A percentile compares a stretch with the other conserved stretches of the same genome.
Conservation (phyloP, 495 filamentous ascomycete genomes). For the Schizothecium vesticola region DNA sequence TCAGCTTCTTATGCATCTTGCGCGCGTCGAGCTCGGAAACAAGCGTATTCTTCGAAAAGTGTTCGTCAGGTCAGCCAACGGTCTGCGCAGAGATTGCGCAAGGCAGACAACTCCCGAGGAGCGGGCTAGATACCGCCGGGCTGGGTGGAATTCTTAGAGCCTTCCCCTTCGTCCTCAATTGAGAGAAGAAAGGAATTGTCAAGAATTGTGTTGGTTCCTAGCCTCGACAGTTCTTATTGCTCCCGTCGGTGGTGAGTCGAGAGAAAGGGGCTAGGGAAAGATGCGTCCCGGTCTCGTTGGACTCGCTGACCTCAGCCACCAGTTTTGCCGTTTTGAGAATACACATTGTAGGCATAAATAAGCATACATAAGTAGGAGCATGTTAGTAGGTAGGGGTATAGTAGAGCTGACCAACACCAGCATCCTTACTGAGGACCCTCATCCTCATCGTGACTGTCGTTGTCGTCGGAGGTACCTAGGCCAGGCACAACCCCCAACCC, state of each 20-base stretch:
- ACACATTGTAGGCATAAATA: background rate
- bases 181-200: background rate
- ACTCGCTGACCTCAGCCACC: no score
- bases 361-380: background rate
- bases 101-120: background rate
- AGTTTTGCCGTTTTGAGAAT: background rate
- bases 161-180: background rate
- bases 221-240: no score
- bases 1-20: background rate
- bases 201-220: background rate
- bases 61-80: background rate
- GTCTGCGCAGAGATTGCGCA: background rate
- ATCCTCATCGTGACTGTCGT: background rate
- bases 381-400: background rate
- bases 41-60: no score
- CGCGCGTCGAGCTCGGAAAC: background rate
- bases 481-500: background rate
- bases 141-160: background rate
- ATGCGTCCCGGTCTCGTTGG: no score
- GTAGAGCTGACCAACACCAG: background rate
- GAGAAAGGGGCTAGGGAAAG: background rate
- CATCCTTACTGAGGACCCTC: no score
- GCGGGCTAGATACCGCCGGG: background rate
- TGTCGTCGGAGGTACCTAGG: background rate
- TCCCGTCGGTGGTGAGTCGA: background rate